phyloP scores from a whole-genome alignment of 2,329 filamentous ascomycete genomes.

The Penicillium thymicola region DNA sequence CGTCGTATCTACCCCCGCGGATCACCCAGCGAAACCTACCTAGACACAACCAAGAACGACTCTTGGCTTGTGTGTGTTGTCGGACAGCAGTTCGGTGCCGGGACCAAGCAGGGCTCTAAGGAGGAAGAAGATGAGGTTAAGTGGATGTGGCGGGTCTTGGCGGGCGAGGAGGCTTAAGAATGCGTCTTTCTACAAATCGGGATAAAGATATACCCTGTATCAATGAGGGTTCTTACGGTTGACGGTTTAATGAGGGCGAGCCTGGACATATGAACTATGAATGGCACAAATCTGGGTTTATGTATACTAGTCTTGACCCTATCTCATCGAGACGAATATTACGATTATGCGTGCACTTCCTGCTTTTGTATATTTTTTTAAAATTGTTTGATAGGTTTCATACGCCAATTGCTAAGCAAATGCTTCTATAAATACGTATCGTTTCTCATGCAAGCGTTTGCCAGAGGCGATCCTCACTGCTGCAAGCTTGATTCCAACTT shows the following conservation, averaged over 20 bases:
- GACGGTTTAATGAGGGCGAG: slow-evolving; percentile 3
- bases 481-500: slow-evolving; percentile 23
- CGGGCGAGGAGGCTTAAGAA: slow-evolving; percentile 22
- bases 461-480: background rate
- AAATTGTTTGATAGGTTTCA: background rate
- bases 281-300: slow-evolving; percentile 16
- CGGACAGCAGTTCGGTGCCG: slow-evolving; percentile 46
- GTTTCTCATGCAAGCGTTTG: slow-evolving; percentile 3
- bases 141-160: slow-evolving; percentile 41
- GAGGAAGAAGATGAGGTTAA: slow-evolving; percentile 40
- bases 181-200: background rate
- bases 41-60: slow-evolving; percentile 65
- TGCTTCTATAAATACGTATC: background rate
- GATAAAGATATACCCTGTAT: slow-evolving; percentile 14
- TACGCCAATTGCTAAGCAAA: slow-evolving; percentile 1
- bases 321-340: slow-evolving; percentile 16
- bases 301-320: slow-evolving; percentile 24
- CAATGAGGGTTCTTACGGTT: background rate
- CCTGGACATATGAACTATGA: slow-evolving; percentile 11
- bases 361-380: background rate
- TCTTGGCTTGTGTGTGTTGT: slow-evolving; percentile 79
- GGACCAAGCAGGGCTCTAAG: slow-evolving; percentile 36
- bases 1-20: slow-evolving; percentile 77
- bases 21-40: slow-evolving; percentile 66
- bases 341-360: slow-evolving; percentile 5